Evolutionary conservation across 805 yeast species (phyloP).

Genomic region (Barnettozyma populi): DNA sequence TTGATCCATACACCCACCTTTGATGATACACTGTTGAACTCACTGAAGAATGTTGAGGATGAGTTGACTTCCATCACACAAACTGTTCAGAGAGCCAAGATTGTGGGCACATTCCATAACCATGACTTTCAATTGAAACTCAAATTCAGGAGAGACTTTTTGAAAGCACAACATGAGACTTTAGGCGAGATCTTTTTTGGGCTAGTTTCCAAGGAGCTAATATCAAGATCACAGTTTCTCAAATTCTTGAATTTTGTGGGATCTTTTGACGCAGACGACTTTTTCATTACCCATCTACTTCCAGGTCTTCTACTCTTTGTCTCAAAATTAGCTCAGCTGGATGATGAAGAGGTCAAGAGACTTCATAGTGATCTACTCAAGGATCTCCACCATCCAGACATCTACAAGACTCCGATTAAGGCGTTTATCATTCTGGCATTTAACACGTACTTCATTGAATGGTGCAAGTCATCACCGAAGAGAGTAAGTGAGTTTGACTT

Average conservation of each 20-base stretch:
- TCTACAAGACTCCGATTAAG: slow-evolving; percentile 43
- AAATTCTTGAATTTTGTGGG: slow-evolving; percentile 41
- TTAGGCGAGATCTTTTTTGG: slow-evolving; percentile 63
- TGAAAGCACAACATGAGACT: slow-evolving; percentile 63
- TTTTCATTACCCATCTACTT: slow-evolving; percentile 55
- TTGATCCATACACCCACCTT: slow-evolving; percentile 23
- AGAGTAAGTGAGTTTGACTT: slow-evolving; percentile 48
- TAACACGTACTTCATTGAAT: slow-evolving; percentile 52
- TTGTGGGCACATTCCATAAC: slow-evolving; percentile 45
- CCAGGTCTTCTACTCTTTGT: slow-evolving; percentile 52
- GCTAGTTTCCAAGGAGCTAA: slow-evolving; percentile 34
- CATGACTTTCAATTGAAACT: slow-evolving; percentile 42
- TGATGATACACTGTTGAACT: slow-evolving; percentile 40
- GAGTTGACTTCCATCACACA: slow-evolving; percentile 52
- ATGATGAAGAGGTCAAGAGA: slow-evolving; percentile 33
- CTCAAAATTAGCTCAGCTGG: slow-evolving; percentile 30
- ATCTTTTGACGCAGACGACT: slow-evolving; percentile 52
- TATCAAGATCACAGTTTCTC: slow-evolving; percentile 31
- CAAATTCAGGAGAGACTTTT: slow-evolving; percentile 54
- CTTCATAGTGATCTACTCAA: slow-evolving; percentile 34
- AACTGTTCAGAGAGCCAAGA: slow-evolving; percentile 42
- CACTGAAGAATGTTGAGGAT: slow-evolving; percentile 55
- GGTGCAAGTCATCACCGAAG: slow-evolving; percentile 52
- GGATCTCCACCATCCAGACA: slow-evolving; percentile 34
- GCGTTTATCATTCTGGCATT: slow-evolving; percentile 47